phyloP scores from a whole-genome alignment of 371 early-diverging fungal genomes.

The Mortierella sp. region DNA sequence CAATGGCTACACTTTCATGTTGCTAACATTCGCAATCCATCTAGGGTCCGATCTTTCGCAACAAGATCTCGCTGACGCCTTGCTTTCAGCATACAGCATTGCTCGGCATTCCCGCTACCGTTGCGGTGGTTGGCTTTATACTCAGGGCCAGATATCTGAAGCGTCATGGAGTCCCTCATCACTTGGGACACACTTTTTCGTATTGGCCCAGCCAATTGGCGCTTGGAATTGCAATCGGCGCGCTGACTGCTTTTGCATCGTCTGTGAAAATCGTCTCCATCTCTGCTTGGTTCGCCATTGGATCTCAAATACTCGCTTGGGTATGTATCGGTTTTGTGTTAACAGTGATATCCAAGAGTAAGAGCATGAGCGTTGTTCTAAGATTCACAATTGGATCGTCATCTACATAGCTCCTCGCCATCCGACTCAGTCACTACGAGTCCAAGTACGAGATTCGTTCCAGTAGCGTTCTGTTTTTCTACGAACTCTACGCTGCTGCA shows the following conservation, averaged over 20 bases:
- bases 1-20: not conserved
- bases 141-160: conserved; percentile 5
- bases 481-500: conserved; percentile 16
- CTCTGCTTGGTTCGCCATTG: conserved; percentile 1
- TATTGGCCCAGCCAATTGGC: conserved; percentile 34
- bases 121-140: conserved; percentile 8
- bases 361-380: not conserved
- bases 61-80: conserved; percentile 15
- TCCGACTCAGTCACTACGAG: conserved; percentile 21
- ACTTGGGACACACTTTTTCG: conserved; percentile 2
- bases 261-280: not conserved
- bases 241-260: not conserved
- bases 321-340: not conserved
- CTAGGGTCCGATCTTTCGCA: conserved; percentile 20
- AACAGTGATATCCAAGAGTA: not conserved
- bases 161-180: conserved; percentile 12
- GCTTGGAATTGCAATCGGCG: conserved; percentile 1
- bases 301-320: conserved; percentile 1
- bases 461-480: conserved; percentile 14
- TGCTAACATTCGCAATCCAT: not conserved
- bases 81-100: conserved; percentile 22
- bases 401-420: conserved; percentile 19
- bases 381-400: not conserved
- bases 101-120: conserved; percentile 11
- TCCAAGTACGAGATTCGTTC: conserved; percentile 29